Evolutionary conservation across 1,139 yeast genomes (phyloP).

Genomic region (Blastobotrys proliferans): DNA sequence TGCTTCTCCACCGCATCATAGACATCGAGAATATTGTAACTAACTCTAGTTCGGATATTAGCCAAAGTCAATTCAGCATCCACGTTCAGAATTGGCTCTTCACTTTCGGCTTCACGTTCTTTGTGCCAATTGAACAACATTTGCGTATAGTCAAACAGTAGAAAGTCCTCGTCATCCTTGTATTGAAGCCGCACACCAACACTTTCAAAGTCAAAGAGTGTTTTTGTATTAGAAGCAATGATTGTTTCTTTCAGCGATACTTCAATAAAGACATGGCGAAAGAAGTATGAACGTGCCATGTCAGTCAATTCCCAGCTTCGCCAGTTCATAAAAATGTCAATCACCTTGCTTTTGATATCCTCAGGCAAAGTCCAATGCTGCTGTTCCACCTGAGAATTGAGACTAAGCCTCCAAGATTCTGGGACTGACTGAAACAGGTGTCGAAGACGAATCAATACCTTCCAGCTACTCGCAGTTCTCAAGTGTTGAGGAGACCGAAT

Average conservation of each 20-base stretch:
- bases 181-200: conserved; percentile 30
- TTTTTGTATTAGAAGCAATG: conserved; percentile 25
- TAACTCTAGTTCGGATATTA: conserved; percentile 23
- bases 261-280: conserved; percentile 26
- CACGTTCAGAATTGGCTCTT: conserved; percentile 16
- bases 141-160: conserved; percentile 33
- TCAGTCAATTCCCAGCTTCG: conserved; percentile 81
- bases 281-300: conserved; percentile 48
- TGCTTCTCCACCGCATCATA: conserved; percentile 11
- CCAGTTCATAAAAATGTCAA: conserved; percentile 69
- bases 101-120: conserved; percentile 2
- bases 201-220: conserved; percentile 31
- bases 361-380: conserved; percentile 41
- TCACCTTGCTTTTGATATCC: conserved; percentile 52
- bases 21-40: conserved; percentile 21
- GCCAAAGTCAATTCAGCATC: conserved; percentile 24
- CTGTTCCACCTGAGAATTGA: conserved; percentile 26
- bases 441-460: conserved; percentile 69
- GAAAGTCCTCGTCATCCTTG: conserved; percentile 32
- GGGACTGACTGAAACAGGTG: conserved; percentile 69
- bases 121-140: conserved; percentile 23
- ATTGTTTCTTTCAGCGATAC: conserved; percentile 30
- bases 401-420: conserved; percentile 41
- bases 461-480: conserved; percentile 83
- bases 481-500: conserved; percentile 72